Evolutionary conservation across 2,329 filamentous ascomycete species (phyloP).

Genomic region (Dactylellina leptospora): DNA sequence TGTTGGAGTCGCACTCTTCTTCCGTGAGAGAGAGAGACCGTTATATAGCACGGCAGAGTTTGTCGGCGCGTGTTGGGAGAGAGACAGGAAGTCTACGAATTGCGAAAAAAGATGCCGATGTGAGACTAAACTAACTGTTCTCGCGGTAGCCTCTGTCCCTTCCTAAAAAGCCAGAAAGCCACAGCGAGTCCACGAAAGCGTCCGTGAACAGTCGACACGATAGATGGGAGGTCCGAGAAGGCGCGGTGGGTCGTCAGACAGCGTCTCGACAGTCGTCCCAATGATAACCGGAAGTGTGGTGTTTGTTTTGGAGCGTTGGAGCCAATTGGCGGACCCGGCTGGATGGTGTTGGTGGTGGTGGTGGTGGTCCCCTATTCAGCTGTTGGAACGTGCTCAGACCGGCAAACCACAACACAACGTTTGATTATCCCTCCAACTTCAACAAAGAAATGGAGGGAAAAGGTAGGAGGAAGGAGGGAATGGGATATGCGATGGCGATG

Average conservation of each 20-base stretch:
- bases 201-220: constrained; percentile 24
- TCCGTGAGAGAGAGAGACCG: constrained; percentile 32
- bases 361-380: constrained; percentile 25
- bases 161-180: constrained; percentile 11
- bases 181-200: constrained; percentile 6
- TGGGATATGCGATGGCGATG: constrained; percentile 22
- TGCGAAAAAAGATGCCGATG: no score
- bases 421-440: constrained; percentile 48
- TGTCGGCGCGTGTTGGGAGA: no score
- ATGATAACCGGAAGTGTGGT: constrained; percentile 25
- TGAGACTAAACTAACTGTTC: no score
- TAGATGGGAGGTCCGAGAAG: constrained; percentile 16
- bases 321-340: background rate
- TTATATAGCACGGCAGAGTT: no score
- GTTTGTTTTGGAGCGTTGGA: background rate
- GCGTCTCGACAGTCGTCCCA: constrained; percentile 17
- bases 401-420: constrained; percentile 26
- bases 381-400: constrained; percentile 47
- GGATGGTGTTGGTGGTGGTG: background rate
- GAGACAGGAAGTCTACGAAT: no score
- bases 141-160: no score
- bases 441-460: constrained; percentile 49
- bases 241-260: constrained; percentile 31
- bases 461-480: background rate
- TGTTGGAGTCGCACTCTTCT: constrained; percentile 12